Percentiles rank a stretch among this genome's conserved stretches.
These are phyloP conservation scores for Aspergillus eucalypticola DNA, from an alignment of 2,329 filamentous ascomycete genomes.

Conservation along the genomic window DNA sequence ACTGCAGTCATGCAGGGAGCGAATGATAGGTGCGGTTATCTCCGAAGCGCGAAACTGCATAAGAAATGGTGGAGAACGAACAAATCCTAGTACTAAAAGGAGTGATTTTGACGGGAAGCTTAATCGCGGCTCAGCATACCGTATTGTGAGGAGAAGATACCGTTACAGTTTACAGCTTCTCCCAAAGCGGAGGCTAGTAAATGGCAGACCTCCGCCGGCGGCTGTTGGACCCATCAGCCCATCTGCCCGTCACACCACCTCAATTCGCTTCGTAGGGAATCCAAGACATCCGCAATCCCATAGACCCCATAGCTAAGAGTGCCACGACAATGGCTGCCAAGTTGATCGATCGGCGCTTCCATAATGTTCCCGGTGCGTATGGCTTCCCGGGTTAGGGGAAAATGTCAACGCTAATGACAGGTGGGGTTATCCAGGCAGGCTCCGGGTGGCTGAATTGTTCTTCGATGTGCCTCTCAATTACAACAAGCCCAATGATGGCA, in stretches of 20 bases:
- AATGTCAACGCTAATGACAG: conserved; percentile 5
- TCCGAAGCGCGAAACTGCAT: background rate
- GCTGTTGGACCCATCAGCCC: background rate
- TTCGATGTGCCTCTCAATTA: conserved; percentile 87
- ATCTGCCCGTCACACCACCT: background rate
- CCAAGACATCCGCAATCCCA: too few relatives aligned
- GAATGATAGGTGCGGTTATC: background rate
- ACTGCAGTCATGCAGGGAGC: background rate
- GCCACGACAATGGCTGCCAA: conserved; percentile 36
- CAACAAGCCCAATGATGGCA: conserved; percentile 58
- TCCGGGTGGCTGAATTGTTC: conserved; percentile 77
- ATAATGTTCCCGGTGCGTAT: conserved; percentile 41
- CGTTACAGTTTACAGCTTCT: too few relatives aligned
- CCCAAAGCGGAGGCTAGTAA: background rate
- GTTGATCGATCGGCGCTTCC: conserved; percentile 38
- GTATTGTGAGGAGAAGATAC: background rate
- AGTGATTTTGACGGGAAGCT: background rate
- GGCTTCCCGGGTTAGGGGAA: background rate
- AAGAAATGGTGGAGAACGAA: background rate
- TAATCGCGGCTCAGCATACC: background rate
- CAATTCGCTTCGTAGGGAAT: background rate
- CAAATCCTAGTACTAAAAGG: too few relatives aligned
- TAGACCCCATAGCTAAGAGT: background rate
- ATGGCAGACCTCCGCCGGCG: too few relatives aligned
- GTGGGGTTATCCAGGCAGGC: conserved; percentile 57